Conservation (phyloP, 305 asterid genomes). For the Solanum hybrid region DNA sequence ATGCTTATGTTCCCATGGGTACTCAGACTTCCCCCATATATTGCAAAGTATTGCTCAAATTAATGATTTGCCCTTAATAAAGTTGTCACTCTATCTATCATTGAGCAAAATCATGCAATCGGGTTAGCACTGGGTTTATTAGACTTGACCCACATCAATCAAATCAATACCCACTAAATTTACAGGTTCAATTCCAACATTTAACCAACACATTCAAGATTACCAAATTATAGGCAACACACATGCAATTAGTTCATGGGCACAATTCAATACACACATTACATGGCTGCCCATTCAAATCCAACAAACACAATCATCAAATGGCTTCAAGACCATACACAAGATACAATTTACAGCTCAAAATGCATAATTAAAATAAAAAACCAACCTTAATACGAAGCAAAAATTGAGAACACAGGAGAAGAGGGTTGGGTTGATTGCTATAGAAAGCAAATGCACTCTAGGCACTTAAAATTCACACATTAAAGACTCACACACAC, state of each 20-base stretch:
- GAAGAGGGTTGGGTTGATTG: not conserved
- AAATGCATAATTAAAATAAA: not conserved
- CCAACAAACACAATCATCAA: not conserved
- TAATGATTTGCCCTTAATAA: not conserved
- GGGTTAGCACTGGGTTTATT: not conserved
- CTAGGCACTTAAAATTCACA: not conserved
- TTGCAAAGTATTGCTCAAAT: too few relatives aligned
- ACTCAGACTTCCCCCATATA: not conserved
- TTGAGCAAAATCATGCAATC: not conserved
- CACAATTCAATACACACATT: not conserved
- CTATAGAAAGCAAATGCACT: not conserved
- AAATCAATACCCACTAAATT: not conserved
- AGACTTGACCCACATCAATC: not conserved
- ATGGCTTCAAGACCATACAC: not conserved
- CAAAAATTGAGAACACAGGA: too few relatives aligned
- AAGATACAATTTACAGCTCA: too few relatives aligned
- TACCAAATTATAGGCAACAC: not conserved
- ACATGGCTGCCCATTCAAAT: not conserved
- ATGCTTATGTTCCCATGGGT: not conserved
- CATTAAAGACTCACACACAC: not conserved
- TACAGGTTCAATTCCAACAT: not conserved
- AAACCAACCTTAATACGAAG: not conserved
- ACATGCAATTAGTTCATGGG: not conserved
- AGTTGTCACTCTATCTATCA: not conserved
- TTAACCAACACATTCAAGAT: not conserved